Conservation (phyloP, 2,329 filamentous ascomycete species). For the Ramularia collo-cygni region DNA sequence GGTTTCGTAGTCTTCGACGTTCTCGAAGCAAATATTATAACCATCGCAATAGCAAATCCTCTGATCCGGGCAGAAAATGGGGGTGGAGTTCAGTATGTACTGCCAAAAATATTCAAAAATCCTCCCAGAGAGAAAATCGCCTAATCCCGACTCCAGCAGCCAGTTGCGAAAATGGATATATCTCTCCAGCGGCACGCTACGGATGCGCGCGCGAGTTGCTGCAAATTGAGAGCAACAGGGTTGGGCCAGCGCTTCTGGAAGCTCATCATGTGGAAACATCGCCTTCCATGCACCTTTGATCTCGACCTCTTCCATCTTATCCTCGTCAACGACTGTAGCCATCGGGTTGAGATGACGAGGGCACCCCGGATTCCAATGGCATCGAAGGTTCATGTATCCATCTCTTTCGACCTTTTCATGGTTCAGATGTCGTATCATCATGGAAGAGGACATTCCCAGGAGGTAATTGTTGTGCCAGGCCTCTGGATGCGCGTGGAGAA, state of each 20-base stretch:
- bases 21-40: constrained; percentile 55
- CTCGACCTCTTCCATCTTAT: constrained; percentile 39
- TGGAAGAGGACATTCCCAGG: constrained; percentile 37
- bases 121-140: constrained; percentile 50
- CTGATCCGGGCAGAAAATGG: constrained; percentile 45
- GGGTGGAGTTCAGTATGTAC: constrained; percentile 50
- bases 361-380: constrained; percentile 50
- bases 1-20: constrained; percentile 41
- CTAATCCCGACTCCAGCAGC: constrained; percentile 49
- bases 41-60: constrained; percentile 57
- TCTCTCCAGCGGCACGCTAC: constrained; percentile 44
- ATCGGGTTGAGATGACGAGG: constrained; percentile 47
- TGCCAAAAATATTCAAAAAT: constrained; percentile 62
- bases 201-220: constrained; percentile 51
- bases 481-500: constrained; percentile 55
- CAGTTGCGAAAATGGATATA: constrained; percentile 55
- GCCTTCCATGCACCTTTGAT: constrained; percentile 41
- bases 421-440: constrained; percentile 41
- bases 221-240: constrained; percentile 61
- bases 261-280: constrained; percentile 41
- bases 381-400: constrained; percentile 50
- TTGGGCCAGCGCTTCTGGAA: constrained; percentile 48
- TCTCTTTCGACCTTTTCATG: constrained; percentile 40
- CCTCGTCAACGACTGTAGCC: constrained; percentile 28
- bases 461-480: constrained; percentile 54